Evolutionary conservation across 2,329 filamentous ascomycete species (phyloP).

Genomic region (Huntiella decipiens): DNA sequence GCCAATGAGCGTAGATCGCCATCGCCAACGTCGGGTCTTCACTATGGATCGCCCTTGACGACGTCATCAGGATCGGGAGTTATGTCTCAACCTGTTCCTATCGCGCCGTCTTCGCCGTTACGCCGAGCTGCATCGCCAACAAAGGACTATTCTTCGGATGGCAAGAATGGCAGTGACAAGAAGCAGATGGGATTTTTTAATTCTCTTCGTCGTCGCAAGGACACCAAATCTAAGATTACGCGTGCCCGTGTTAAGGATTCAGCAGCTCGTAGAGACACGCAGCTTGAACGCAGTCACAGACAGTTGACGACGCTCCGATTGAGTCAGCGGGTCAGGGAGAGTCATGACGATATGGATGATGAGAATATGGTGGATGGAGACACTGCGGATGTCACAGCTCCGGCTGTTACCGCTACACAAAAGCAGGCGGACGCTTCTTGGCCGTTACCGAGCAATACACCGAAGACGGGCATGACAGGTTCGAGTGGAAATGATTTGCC

Average conservation of each 20-base stretch:
- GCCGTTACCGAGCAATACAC: too few relatives aligned
- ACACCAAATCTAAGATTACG: constrained; percentile 30
- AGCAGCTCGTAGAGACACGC: constrained; percentile 41
- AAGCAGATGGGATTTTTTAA: constrained; percentile 20
- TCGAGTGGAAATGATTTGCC: background rate
- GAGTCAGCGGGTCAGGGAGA: background rate
- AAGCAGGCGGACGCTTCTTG: too few relatives aligned
- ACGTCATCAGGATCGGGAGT: background rate
- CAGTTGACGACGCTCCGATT: constrained; percentile 29
- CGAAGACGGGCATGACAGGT: too few relatives aligned
- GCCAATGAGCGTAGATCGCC: constrained; percentile 1
- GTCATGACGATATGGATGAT: background rate
- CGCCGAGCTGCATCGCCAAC: too few relatives aligned
- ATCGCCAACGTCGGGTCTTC: constrained; percentile 4
- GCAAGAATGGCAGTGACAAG: constrained; percentile 13
- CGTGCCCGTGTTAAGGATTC: constrained; percentile 35
- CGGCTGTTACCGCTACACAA: background rate
- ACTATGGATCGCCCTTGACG: too few relatives aligned
- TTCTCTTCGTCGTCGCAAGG: constrained; percentile 43
- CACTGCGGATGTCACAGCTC: background rate
- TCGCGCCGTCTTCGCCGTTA: background rate
- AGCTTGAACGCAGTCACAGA: constrained; percentile 36
- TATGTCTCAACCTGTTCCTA: background rate
- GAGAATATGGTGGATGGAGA: background rate
- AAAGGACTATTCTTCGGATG: constrained; percentile 1